Conservation (phyloP, 352 stramenopile species). For the Globisporangium nunn region DNA sequence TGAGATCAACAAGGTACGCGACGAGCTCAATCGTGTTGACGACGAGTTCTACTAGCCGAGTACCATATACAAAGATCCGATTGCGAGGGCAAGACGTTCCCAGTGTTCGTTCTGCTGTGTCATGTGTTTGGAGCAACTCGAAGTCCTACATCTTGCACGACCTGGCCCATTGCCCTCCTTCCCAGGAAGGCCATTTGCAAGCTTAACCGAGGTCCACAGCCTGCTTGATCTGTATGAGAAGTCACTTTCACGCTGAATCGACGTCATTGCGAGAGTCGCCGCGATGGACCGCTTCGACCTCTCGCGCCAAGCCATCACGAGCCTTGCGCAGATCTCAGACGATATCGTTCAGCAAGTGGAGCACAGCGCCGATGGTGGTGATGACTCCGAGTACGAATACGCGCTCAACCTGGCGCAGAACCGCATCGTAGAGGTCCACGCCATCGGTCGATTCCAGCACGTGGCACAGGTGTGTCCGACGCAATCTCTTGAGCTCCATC, state of each 20-base stretch:
- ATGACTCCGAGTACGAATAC: conserved; percentile 16
- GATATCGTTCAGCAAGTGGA: conserved; percentile 38
- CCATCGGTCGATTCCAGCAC: conserved; percentile 35
- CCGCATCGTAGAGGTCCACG: conserved; percentile 27
- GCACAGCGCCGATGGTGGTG: conserved; percentile 1
- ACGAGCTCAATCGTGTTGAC: conserved; percentile 71
- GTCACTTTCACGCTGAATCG: neutral
- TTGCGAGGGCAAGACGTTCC: no score
- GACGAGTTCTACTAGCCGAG: conserved; percentile 66
- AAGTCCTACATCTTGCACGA: no score
- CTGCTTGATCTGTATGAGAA: neutral
- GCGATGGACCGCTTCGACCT: conserved; percentile 39
- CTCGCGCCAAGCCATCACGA: conserved; percentile 37
- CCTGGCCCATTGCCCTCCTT: no score
- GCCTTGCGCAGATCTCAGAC: conserved; percentile 37
- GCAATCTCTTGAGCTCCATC: neutral
- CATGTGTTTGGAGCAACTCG: no score
- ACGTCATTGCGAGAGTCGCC: neutral
- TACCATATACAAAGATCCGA: no score
- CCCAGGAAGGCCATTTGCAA: neutral
- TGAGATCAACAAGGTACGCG: conserved; percentile 54
- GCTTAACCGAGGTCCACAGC: neutral
- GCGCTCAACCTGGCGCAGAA: conserved; percentile 47
- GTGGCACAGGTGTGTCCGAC: conserved; percentile 29
- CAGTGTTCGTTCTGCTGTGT: no score